Evolutionary conservation across 2,329 filamentous ascomycete species (phyloP).

Genomic region (Botrytis elliptica): DNA sequence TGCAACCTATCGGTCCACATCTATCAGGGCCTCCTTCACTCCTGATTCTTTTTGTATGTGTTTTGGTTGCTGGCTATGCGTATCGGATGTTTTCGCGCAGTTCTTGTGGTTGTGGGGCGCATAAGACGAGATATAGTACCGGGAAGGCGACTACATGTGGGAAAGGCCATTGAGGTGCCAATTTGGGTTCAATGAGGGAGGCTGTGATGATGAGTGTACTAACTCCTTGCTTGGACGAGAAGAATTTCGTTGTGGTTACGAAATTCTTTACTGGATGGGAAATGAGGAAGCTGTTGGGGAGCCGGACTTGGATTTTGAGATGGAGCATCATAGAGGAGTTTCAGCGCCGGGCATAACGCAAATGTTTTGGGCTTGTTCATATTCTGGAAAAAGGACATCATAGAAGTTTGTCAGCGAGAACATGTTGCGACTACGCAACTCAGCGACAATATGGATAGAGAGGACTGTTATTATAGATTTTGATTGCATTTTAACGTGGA

Average conservation of each 20-base stretch:
- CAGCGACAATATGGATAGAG: too few relatives aligned
- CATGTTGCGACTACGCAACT: conserved; percentile 5
- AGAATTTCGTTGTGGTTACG: not conserved
- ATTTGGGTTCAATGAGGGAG: not conserved
- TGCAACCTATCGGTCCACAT: not conserved
- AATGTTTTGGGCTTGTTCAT: not conserved
- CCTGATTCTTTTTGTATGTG: not conserved
- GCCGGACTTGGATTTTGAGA: not conserved
- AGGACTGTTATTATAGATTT: not conserved
- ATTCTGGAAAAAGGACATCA: not conserved
- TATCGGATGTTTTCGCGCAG: not conserved
- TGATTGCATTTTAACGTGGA: not conserved
- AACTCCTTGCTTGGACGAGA: not conserved
- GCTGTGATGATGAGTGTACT: not conserved
- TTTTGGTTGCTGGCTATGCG: not conserved
- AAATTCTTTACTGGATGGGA: too few relatives aligned
- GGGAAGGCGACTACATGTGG: not conserved
- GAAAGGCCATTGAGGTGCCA: not conserved
- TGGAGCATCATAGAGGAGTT: not conserved
- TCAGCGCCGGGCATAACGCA: not conserved
- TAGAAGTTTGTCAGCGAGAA: not conserved
- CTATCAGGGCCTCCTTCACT: not conserved
- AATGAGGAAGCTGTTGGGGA: not conserved
- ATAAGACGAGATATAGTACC: not conserved
- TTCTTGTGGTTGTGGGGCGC: not conserved